Evolutionary conservation across 2,329 filamentous ascomycete species (phyloP).

Genomic region (Aphanoascus verrucosus): DNA sequence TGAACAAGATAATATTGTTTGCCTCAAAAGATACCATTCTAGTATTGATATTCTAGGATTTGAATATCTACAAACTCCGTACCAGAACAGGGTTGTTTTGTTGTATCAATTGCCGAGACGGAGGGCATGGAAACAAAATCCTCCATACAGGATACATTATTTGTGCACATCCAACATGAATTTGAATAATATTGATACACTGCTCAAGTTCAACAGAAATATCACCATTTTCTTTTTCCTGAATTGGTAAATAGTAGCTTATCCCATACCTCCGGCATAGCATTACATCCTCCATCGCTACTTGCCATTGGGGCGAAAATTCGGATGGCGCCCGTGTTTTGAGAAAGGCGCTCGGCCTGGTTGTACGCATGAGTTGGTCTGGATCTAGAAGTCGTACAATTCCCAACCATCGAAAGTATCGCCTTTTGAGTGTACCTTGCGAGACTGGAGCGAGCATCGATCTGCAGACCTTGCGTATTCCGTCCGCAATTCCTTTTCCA

Average conservation of each 20-base stretch:
- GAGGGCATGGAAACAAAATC: too few relatives aligned
- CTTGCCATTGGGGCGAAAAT: not conserved
- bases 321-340: not conserved
- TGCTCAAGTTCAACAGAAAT: slow-evolving; percentile 1
- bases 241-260: slow-evolving; percentile 3
- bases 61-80: slow-evolving; percentile 5
- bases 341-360: not conserved
- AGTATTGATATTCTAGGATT: slow-evolving; percentile 6
- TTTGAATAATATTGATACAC: slow-evolving; percentile 6
- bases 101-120: too few relatives aligned
- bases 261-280: not conserved
- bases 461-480: slow-evolving; percentile 36
- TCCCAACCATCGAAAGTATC: slow-evolving; percentile 51
- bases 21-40: too few relatives aligned
- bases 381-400: slow-evolving; percentile 48
- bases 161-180: slow-evolving; percentile 1
- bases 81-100: not conserved
- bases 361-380: not conserved
- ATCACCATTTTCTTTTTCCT: not conserved
- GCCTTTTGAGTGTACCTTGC: not conserved
- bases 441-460: not conserved
- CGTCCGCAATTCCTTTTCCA: slow-evolving; percentile 54
- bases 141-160: not conserved
- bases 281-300: slow-evolving; percentile 2
- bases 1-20: too few relatives aligned